Conservation (phyloP, 1,284 basidiomycete species). For the Cryptococcus amylolentus region DNA sequence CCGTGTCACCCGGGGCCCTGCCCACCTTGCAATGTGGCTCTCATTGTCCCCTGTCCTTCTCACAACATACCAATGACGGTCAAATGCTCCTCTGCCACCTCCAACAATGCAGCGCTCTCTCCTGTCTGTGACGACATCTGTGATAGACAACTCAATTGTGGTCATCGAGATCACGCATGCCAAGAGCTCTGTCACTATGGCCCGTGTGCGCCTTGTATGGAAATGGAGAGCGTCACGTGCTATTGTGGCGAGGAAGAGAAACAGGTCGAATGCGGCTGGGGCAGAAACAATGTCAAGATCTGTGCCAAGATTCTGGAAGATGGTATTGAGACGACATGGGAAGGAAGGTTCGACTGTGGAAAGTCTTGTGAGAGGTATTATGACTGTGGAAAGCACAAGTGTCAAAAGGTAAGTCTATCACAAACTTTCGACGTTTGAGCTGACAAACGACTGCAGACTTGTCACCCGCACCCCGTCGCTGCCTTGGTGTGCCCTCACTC, state of each 20-base stretch:
- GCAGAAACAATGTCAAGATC: conserved; percentile 42
- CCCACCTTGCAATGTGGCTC: conserved; percentile 62
- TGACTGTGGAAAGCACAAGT: conserved; percentile 71
- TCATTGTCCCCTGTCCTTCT: conserved; percentile 64
- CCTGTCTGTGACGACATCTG: conserved; percentile 69
- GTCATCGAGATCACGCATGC: conserved; percentile 58
- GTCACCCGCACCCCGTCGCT: conserved; percentile 64
- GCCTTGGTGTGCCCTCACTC: conserved; percentile 68
- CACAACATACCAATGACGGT: conserved; percentile 60
- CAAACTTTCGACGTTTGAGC: neutral
- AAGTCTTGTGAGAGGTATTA: conserved; percentile 63
- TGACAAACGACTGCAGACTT: conserved; percentile 29
- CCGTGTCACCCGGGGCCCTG: conserved; percentile 73
- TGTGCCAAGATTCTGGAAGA: conserved; percentile 25
- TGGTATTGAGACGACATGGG: conserved; percentile 55
- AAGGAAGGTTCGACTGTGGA: conserved; percentile 66
- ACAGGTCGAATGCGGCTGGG: conserved; percentile 63
- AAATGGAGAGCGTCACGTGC: conserved; percentile 60
- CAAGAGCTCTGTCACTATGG: conserved; percentile 65
- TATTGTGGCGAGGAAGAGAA: conserved; percentile 71
- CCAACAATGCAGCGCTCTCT: conserved; percentile 46
- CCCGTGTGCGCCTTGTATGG: conserved; percentile 62
- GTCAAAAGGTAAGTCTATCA: conserved; percentile 54
- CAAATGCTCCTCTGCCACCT: conserved; percentile 57
- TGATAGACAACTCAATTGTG: conserved; percentile 59